Percentiles rank a stretch among this genome's conserved stretches.
Conservation (phyloP, 768 basidiomycete genomes). For the Clathrus columnatus region DNA sequence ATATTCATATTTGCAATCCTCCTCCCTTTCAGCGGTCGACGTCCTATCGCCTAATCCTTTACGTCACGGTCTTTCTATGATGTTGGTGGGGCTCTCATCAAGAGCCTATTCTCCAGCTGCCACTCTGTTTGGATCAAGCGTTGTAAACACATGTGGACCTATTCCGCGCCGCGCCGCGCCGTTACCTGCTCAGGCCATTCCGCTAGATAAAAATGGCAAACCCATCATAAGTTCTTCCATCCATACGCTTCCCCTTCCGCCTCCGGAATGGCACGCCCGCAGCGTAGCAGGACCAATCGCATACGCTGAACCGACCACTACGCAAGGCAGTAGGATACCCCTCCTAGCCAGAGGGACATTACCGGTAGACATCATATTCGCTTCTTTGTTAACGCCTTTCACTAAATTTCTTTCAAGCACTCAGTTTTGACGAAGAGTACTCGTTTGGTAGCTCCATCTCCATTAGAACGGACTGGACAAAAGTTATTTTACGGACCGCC, state of each 20-base stretch:
- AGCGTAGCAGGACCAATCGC: constrained; percentile 44
- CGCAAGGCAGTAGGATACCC: constrained; percentile 57
- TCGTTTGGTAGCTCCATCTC: constrained; percentile 56
- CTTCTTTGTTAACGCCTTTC: constrained; percentile 1
- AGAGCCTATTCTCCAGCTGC: constrained; percentile 63
- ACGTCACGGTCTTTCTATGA: constrained; percentile 70
- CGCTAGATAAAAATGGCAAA: constrained; percentile 9
- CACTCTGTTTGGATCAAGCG: constrained; percentile 49
- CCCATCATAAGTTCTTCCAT: constrained; percentile 20
- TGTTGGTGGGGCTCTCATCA: constrained; percentile 42
- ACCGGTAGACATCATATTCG: constrained; percentile 37
- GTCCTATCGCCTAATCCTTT: constrained; percentile 45
- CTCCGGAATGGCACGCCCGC: constrained; percentile 23
- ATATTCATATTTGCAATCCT: constrained; percentile 44
- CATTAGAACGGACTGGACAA: constrained; percentile 46
- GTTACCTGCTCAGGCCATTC: constrained; percentile 57
- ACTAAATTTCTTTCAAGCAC: constrained; percentile 27
- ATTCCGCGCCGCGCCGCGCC: constrained; percentile 53
- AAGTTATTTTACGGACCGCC: constrained; percentile 32
- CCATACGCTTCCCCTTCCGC: constrained; percentile 17
- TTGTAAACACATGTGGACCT: constrained; percentile 34
- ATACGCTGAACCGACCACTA: constrained; percentile 47
- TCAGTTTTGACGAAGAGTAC: constrained; percentile 50
- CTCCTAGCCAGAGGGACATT: constrained; percentile 59
- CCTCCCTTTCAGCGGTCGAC: constrained; percentile 46